Percentiles rank a stretch among this genome's conserved stretches.
These are phyloP conservation scores for Pleurotus ostreatus DNA, from an alignment of 768 basidiomycete genomes.

Conservation along the genomic window DNA sequence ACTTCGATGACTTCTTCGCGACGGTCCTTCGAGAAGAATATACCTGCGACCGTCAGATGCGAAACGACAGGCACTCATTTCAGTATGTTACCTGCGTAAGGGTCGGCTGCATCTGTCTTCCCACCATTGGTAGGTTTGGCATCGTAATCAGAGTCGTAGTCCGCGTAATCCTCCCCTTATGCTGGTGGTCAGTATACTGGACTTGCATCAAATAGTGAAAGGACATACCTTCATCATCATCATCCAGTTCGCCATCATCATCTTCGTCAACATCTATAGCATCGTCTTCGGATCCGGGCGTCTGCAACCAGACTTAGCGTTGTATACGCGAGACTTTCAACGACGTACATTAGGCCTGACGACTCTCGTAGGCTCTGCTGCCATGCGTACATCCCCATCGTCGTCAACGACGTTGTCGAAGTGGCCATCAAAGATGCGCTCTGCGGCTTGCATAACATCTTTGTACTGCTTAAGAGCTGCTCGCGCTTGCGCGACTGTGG, in stretches of 20 bases:
- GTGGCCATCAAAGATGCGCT: conserved; percentile 78
- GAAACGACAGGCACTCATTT: not conserved
- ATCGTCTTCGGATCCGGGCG: conserved; percentile 53
- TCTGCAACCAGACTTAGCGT: conserved; percentile 31
- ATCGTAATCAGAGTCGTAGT: conserved; percentile 83
- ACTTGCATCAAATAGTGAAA: no score
- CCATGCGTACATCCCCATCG: conserved; percentile 51
- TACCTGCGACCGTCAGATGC: conserved; percentile 15
- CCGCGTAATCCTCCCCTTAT: conserved; percentile 56
- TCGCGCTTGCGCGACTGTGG: conserved; percentile 74
- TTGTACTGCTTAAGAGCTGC: conserved; percentile 78
- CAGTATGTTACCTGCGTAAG: conserved; percentile 68
- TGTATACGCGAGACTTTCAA: not conserved
- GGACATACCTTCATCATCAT: conserved; percentile 42
- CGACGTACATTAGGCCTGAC: conserved; percentile 2
- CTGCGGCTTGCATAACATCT: conserved; percentile 92
- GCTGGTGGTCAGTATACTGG: conserved; percentile 5
- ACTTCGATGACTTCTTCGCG: conserved; percentile 90
- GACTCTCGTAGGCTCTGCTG: not conserved
- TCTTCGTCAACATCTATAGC: conserved; percentile 32
- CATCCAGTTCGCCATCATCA: conserved; percentile 36
- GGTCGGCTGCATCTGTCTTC: conserved; percentile 62
- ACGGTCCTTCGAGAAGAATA: conserved; percentile 94
- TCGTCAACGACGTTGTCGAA: conserved; percentile 70
- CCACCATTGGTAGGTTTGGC: conserved; percentile 33